Evolutionary conservation across 2,329 filamentous ascomycete genomes (phyloP).

Genomic region (Colletotrichum sp.): DNA sequence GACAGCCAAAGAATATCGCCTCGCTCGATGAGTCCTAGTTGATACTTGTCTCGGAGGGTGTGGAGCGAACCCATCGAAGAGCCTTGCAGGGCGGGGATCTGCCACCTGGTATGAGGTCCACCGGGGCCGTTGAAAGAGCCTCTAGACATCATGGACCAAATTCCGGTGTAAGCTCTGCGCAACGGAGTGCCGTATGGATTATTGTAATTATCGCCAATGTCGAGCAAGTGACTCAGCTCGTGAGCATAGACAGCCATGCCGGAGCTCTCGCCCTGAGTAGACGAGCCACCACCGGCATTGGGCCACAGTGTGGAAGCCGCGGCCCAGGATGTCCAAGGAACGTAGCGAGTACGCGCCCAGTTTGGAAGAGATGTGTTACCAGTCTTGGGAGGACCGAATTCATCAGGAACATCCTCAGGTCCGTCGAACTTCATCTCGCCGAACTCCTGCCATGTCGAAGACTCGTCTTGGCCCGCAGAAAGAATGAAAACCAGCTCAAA

Average conservation of each 20-base stretch:
- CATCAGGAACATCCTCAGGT: slow-evolving; percentile 51
- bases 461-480: slow-evolving; percentile 60
- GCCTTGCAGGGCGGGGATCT: slow-evolving; percentile 54
- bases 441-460: slow-evolving; percentile 61
- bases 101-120: slow-evolving; percentile 57
- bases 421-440: slow-evolving; percentile 57
- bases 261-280: slow-evolving; percentile 57
- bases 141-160: slow-evolving; percentile 57
- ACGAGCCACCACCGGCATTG: slow-evolving; percentile 56
- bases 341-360: slow-evolving; percentile 54
- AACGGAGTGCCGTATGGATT: slow-evolving; percentile 53
- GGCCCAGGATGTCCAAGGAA: slow-evolving; percentile 59
- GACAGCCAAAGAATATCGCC: slow-evolving; percentile 49
- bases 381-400: slow-evolving; percentile 50
- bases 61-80: slow-evolving; percentile 56
- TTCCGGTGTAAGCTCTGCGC: slow-evolving; percentile 54
- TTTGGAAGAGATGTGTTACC: slow-evolving; percentile 42
- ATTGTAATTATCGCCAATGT: slow-evolving; percentile 61
- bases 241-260: slow-evolving; percentile 60
- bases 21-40: slow-evolving; percentile 52
- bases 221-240: slow-evolving; percentile 55
- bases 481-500: slow-evolving; percentile 60
- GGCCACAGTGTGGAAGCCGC: slow-evolving; percentile 57
- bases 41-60: slow-evolving; percentile 57
- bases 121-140: slow-evolving; percentile 59